These are phyloP conservation scores for Rossbeevera mucosa DNA, from an alignment of 768 basidiomycete species.

Conservation along the genomic window DNA sequence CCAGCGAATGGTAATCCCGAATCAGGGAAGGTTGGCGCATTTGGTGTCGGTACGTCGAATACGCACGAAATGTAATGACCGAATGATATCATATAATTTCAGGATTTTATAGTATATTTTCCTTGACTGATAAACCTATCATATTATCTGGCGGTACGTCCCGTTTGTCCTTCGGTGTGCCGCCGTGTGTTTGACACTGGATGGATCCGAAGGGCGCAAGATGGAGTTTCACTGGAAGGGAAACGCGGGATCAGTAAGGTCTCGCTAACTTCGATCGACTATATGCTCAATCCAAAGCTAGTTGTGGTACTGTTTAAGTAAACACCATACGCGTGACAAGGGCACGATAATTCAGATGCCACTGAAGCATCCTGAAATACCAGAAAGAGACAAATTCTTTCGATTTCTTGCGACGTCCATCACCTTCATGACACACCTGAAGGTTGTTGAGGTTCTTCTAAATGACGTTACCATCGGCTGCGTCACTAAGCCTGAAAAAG, in stretches of 20 bases:
- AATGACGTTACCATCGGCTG: slow-evolving; percentile 64
- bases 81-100: neutral
- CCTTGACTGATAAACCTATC: slow-evolving; percentile 72
- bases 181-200: slow-evolving; percentile 9
- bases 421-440: slow-evolving; percentile 82
- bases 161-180: slow-evolving; percentile 14
- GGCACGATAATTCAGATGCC: slow-evolving; percentile 88
- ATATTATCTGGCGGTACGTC: slow-evolving; percentile 64
- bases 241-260: slow-evolving; percentile 53
- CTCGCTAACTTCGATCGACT: neutral
- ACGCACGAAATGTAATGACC: neutral
- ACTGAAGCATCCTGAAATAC: slow-evolving; percentile 72
- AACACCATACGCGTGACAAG: slow-evolving; percentile 34
- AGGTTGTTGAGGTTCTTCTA: slow-evolving; percentile 71
- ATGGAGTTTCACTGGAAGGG: slow-evolving; percentile 96
- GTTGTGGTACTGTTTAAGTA: slow-evolving; percentile 63
- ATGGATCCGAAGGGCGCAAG: slow-evolving; percentile 55
- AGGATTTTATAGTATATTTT: slow-evolving; percentile 77
- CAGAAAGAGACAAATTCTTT: slow-evolving; percentile 74
- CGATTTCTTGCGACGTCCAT: slow-evolving; percentile 86
- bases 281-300: slow-evolving; percentile 23
- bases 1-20: slow-evolving; percentile 90
- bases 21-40: slow-evolving; percentile 91
- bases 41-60: slow-evolving; percentile 60
- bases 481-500: slow-evolving; percentile 53